phyloP scores from a whole-genome alignment of 1,284 basidiomycete genomes.

The Malassezia obtusa region DNA sequence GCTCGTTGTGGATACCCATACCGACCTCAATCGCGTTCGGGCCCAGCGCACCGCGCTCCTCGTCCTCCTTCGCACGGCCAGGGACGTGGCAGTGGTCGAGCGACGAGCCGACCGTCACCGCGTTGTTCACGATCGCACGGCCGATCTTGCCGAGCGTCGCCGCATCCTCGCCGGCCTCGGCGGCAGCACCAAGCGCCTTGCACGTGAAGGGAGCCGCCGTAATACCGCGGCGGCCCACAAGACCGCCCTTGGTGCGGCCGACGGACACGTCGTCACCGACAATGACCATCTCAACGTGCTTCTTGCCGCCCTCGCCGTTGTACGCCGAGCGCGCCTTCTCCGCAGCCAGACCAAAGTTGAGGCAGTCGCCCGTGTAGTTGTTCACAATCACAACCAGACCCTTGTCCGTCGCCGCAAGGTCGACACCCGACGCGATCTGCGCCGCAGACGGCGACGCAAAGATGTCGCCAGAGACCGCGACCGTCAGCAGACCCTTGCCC shows the following conservation, averaged over 20 bases:
- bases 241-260: constrained; percentile 50
- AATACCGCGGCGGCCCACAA: constrained; percentile 51
- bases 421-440: constrained; percentile 51
- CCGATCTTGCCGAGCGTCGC: constrained; percentile 38
- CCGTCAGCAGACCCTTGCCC: constrained; percentile 50
- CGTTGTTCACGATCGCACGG: constrained; percentile 57
- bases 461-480: constrained; percentile 52
- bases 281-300: constrained; percentile 51
- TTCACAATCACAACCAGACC: constrained; percentile 49
- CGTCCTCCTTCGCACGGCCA: constrained; percentile 48
- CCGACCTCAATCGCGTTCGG: constrained; percentile 53
- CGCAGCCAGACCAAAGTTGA: constrained; percentile 51
- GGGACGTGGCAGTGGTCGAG: constrained; percentile 58
- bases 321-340: constrained; percentile 44
- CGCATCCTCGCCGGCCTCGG: constrained; percentile 34
- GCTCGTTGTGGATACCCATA: constrained; percentile 57
- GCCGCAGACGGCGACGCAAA: constrained; percentile 53
- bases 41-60: constrained; percentile 39
- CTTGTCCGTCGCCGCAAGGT: constrained; percentile 50
- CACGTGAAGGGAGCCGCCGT: constrained; percentile 50
- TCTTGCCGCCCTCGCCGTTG: constrained; percentile 35
- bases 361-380: constrained; percentile 52
- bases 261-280: constrained; percentile 53
- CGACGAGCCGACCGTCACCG: constrained; percentile 55
- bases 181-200: constrained; percentile 46